Base-by-base conservation (phyloP, 2,329 filamentous ascomycete species). In the Nothomitra cinnamomea region DNA sequence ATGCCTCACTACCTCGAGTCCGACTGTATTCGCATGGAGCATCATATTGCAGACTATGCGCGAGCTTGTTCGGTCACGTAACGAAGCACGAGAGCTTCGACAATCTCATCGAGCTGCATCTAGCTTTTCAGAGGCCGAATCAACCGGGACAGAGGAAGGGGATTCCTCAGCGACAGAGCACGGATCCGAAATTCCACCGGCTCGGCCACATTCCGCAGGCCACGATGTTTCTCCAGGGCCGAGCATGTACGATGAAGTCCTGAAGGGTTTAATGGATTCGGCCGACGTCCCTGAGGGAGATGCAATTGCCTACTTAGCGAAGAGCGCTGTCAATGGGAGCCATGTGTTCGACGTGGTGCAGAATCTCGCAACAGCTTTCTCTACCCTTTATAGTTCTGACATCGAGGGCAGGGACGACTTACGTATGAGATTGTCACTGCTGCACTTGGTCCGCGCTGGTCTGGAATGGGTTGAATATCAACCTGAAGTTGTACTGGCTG, bases 11-110 rank as follows among this genome's bases (percentile, higher is more conserved):
- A 78, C 78, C 36, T 84, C 85, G 19, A 80, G 78, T 54, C 86
- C 87, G 1, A 79, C 85, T 17, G 76, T 87, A 19, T 85, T 94
- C 59, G 79, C 85, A 2, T 96, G 89, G 89, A 80, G 82, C 2
- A 71, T 90, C 49, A 77, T 95, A 24, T 72, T 89, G 8, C 78
- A 84, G 61, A 74, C 77, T 24, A 79, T 92, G 69, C 78, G 79
- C 58, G 69, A 78, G 42, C 77, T 77, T 12, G 83, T 80, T 58
- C 73, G 78, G 54, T 72, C 72, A 51, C 72, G 82, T 47, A 78
- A 77, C 40, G 80, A 84, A 62, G 61, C 59, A n/a, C 64, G 69
- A 53, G 69, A 72, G 55, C 57, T 67, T 51, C 66, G 68, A 45
- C 67, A 71, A 53, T 66, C 66, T 8, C 63, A 69, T 32, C 67